These are phyloP conservation scores for Chenopodium quinoa DNA, from an alignment of 148 eudicot genomes.

Conservation along the genomic window DNA sequence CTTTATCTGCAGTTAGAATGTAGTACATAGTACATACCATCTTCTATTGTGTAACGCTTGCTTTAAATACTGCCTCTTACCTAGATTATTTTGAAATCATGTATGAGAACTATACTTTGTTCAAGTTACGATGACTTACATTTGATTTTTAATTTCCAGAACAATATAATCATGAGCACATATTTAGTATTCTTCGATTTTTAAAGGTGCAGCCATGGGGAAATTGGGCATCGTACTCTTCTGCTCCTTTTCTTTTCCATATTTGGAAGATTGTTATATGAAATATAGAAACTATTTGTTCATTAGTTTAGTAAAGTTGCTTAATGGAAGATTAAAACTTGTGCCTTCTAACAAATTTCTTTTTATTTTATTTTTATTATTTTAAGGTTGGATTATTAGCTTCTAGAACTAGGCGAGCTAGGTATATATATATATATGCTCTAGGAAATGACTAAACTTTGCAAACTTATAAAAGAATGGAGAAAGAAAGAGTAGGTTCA, in stretches of 20 bases:
- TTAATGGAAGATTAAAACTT: neutral
- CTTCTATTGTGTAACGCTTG: neutral
- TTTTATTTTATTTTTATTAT: too few relatives aligned
- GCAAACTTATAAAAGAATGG: too few relatives aligned
- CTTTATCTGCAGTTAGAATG: too few relatives aligned
- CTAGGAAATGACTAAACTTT: too few relatives aligned
- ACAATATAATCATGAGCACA: conserved; percentile 69
- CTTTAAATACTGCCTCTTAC: neutral
- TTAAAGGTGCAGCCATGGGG: conserved; percentile 98
- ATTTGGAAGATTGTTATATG: neutral
- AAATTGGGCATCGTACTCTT: conserved; percentile 92
- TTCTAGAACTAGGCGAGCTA: too few relatives aligned
- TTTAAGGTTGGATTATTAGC: too few relatives aligned
- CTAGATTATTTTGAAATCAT: neutral
- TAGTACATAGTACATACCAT: too few relatives aligned
- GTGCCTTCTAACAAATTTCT: too few relatives aligned
- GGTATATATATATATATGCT: too few relatives aligned
- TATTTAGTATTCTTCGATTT: conserved; percentile 91
- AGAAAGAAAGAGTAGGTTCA: too few relatives aligned
- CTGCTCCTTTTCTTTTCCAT: neutral
- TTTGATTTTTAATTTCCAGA: conserved; percentile 43
- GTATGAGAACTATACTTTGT: neutral
- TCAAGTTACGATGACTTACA: conserved; percentile 20
- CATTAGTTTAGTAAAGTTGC: neutral
- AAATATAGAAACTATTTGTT: neutral